A percentile compares a stretch with the other conserved stretches of the same genome.
Conservation (phyloP, 352 stramenopile species). For the Elongisporangium anandrum region DNA sequence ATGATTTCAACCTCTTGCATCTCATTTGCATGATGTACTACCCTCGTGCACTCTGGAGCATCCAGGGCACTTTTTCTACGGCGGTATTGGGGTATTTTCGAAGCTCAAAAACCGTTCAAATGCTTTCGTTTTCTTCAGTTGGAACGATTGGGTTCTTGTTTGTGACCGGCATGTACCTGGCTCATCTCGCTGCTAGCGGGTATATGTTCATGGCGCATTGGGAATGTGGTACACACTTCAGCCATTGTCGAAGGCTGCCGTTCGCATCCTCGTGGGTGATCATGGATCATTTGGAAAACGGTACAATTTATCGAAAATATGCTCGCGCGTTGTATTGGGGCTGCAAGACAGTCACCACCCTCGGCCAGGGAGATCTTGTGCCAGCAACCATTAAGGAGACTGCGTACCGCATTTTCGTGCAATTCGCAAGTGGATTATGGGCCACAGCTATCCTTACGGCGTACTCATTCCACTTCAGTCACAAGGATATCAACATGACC, state of each 20-base stretch:
- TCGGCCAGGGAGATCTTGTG: constrained; percentile 65
- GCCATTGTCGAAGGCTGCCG: constrained; percentile 19
- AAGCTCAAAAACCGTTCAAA: constrained; percentile 15
- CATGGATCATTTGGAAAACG: constrained; percentile 48
- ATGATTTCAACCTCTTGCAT: constrained; percentile 45
- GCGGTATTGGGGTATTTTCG: constrained; percentile 17
- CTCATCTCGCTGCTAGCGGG: constrained; percentile 41
- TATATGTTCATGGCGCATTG: constrained; percentile 63
- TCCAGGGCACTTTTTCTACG: constrained; percentile 14
- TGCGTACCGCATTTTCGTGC: constrained; percentile 49
- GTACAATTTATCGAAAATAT: constrained; percentile 40
- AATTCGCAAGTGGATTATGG: constrained; percentile 61
- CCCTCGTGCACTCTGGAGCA: constrained; percentile 11
- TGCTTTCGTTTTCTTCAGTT: constrained; percentile 44
- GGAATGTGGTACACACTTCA: constrained; percentile 34
- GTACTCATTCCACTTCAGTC: constrained; percentile 70
- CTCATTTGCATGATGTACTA: constrained; percentile 26
- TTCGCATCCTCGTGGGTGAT: constrained; percentile 51
- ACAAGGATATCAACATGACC: constrained; percentile 52
- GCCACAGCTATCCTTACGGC: constrained; percentile 63
- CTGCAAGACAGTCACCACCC: constrained; percentile 64
- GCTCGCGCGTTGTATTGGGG: constrained; percentile 62
- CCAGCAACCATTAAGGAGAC: constrained; percentile 53
- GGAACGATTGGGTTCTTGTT: constrained; percentile 38
- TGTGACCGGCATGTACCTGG: constrained; percentile 44